Base-by-base conservation (phyloP, 352 stramenopile genomes). In the Pythium rishiriense region DNA sequence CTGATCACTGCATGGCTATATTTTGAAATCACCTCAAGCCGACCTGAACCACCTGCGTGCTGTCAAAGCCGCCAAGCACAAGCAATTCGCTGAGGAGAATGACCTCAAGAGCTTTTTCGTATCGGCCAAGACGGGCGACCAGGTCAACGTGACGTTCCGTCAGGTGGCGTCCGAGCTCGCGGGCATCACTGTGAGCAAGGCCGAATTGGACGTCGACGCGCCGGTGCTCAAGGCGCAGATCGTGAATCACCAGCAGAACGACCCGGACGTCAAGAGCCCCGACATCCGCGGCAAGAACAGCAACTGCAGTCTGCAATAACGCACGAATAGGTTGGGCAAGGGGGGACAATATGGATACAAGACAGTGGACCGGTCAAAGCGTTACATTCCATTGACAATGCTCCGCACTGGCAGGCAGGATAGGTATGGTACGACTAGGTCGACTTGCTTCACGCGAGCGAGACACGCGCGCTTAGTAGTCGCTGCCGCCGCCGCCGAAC, bases 31-130 rank as follows among this genome's bases (percentile, higher is more conserved):
- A 25, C 19, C 28, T 22, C 24, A 24, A 97, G 90, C 74, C 43
- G 91, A 98, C 70, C 57, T 98, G 52, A 96, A 91, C 57, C 93
- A 98, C 61, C 46, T 98, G 10, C 77, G 93, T 33, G 85, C 90
- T 7, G 93, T 98, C 10, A 93, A 93, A 55, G 78, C 78, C 4
- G 76, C 77, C 53, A 96, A 96, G 58, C 89, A 97, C 73, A 92
- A 97, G 58, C 86, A 95, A 43, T 98, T 98, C 59, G 93, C 87
- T 1, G 89, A 97, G 42, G 92, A 98, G 67, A 98, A 98, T 76
- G 85, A 95, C 57, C 79, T 96, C 61, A 94, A 94, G 62, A 90
- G 81, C 55, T 98, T 92, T 70, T 93, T 97, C 53, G 81, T 98
- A 60, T 98, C 92, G 26, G 94, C 94, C 22, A 98, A 98, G 74